These are phyloP conservation scores for Aspergillus funiculosus DNA, from an alignment of 495 filamentous ascomycete species.

Conservation along the genomic window DNA sequence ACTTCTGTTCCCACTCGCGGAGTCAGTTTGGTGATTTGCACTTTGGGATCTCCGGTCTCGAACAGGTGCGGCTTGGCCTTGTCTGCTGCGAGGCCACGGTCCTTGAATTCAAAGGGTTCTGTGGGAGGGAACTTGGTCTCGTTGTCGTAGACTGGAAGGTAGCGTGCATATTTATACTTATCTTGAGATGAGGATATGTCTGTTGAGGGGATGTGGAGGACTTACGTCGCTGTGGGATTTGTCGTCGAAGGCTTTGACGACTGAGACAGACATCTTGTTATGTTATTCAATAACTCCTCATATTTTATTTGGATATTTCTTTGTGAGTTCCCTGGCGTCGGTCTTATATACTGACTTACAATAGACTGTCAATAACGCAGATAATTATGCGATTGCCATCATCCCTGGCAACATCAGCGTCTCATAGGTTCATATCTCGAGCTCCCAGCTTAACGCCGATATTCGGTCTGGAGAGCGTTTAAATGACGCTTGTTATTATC, in stretches of 20 bases:
- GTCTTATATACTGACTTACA: too few relatives aligned
- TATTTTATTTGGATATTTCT: neutral
- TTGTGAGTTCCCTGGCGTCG: neutral
- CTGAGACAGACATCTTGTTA: slow-evolving; percentile 3
- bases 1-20: slow-evolving; percentile 71
- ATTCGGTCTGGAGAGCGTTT: too few relatives aligned
- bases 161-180: slow-evolving; percentile 38
- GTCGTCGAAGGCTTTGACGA: slow-evolving; percentile 8
- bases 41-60: slow-evolving; percentile 46
- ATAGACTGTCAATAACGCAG: slow-evolving; percentile 8
- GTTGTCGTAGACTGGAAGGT: slow-evolving; percentile 49
- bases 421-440: slow-evolving; percentile 20
- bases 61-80: slow-evolving; percentile 13
- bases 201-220: neutral
- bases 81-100: slow-evolving; percentile 43
- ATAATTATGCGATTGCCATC: slow-evolving; percentile 6
- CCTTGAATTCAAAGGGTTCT: slow-evolving; percentile 42
- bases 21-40: slow-evolving; percentile 56
- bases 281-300: neutral
- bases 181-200: neutral
- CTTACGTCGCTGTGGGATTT: slow-evolving; percentile 4
- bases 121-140: slow-evolving; percentile 37
- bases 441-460: too few relatives aligned
- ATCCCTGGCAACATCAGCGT: slow-evolving; percentile 3
- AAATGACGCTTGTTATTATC: too few relatives aligned